Conservation (phyloP, 495 filamentous ascomycete genomes). For the Penicillium parvum region DNA sequence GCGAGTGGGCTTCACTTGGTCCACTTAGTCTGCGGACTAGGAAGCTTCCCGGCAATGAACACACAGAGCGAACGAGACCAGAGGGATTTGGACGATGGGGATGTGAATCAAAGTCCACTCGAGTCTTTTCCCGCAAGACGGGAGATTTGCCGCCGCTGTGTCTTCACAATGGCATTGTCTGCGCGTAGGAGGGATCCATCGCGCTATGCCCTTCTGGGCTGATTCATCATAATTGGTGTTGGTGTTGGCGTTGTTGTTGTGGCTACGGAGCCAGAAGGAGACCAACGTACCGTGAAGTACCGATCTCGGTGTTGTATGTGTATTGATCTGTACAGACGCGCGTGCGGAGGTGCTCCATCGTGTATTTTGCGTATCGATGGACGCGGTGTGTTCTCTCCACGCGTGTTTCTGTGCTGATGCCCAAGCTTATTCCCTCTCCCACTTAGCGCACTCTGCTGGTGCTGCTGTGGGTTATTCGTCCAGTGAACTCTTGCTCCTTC, state of each 20-base stretch:
- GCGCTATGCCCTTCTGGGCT: slow-evolving; percentile 11
- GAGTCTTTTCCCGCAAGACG: background rate
- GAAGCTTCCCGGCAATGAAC: slow-evolving; percentile 7
- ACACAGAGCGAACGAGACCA: background rate
- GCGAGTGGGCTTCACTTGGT: slow-evolving; percentile 1
- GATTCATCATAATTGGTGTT: too few species aligned
- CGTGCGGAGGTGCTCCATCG: background rate
- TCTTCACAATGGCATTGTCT: slow-evolving; percentile 15
- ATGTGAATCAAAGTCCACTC: slow-evolving; percentile 13
- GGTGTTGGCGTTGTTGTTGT: background rate
- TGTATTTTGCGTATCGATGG: background rate
- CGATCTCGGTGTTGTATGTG: slow-evolving; percentile 9
- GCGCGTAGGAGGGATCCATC: slow-evolving; percentile 15
- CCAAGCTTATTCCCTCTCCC: slow-evolving; percentile 20
- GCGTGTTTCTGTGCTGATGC: slow-evolving; percentile 16
- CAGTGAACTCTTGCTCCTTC: slow-evolving; percentile 1
- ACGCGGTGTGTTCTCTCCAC: background rate
- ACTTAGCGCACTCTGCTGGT: slow-evolving; percentile 1
- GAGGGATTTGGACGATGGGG: background rate
- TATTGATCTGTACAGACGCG: slow-evolving; percentile 1
- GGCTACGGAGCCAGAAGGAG: too few species aligned
- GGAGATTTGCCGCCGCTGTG: background rate
- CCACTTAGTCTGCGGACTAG: slow-evolving; percentile 1
- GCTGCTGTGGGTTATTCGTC: background rate
- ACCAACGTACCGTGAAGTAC: too few species aligned